Percentiles rank a stretch among this genome's conserved stretches.
Evolutionary conservation across 371 early-diverging fungal genomes (phyloP).

Genomic region (Apophysomyces ossiformis): DNA sequence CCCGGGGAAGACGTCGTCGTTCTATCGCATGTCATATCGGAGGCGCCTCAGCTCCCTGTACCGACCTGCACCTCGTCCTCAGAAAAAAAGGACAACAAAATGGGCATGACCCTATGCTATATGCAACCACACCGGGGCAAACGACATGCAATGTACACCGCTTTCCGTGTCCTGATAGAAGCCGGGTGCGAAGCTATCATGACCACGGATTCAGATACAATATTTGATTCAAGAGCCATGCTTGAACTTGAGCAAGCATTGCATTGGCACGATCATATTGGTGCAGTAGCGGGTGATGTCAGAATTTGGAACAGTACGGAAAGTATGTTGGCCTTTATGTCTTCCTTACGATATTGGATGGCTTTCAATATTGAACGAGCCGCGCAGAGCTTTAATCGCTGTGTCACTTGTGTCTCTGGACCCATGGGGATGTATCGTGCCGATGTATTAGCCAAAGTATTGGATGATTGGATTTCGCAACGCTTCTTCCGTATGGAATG

Average conservation of each 20-base stretch:
- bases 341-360: slow-evolving; percentile 71
- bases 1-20: slow-evolving; percentile 48
- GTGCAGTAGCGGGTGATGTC: slow-evolving; percentile 71
- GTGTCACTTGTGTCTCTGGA: slow-evolving; percentile 73
- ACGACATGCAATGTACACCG: slow-evolving; percentile 70
- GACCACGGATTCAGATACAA: slow-evolving; percentile 71
- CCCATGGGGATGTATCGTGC: slow-evolving; percentile 68
- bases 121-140: slow-evolving; percentile 68
- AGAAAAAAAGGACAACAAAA: slow-evolving; percentile 11
- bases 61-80: slow-evolving; percentile 10
- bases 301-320: slow-evolving; percentile 65
- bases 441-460: slow-evolving; percentile 52
- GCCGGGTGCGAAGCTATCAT: slow-evolving; percentile 63
- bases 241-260: slow-evolving; percentile 57
- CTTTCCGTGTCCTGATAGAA: slow-evolving; percentile 58
- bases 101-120: slow-evolving; percentile 38
- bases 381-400: slow-evolving; percentile 65
- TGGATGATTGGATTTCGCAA: slow-evolving; percentile 66
- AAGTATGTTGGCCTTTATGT: slow-evolving; percentile 58
- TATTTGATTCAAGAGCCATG: slow-evolving; percentile 57
- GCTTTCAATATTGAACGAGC: slow-evolving; percentile 75
- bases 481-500: slow-evolving; percentile 64
- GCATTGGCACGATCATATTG: slow-evolving; percentile 55
- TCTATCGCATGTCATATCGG: slow-evolving; percentile 53
- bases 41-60: slow-evolving; percentile 20